phyloP scores from a whole-genome alignment of 306 rosid genomes.

The Prosopis cineraria region DNA sequence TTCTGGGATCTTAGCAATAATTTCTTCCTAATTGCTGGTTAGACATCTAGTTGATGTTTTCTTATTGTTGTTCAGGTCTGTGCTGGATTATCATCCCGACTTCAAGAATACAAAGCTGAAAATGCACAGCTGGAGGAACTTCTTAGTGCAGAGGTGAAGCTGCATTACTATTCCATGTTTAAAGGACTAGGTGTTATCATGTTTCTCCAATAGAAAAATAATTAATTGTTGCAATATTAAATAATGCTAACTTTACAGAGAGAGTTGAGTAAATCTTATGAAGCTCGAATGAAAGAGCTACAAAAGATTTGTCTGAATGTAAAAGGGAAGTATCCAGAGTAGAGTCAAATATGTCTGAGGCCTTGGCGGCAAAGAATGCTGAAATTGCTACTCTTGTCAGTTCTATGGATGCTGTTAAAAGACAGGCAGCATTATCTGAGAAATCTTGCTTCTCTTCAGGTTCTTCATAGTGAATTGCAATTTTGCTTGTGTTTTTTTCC shows the following conservation, averaged over 20 bases:
- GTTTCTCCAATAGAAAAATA: slow-evolving; percentile 29
- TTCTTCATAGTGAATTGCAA: slow-evolving; percentile 38
- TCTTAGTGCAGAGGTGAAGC: slow-evolving; percentile 84
- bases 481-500: slow-evolving; percentile 1
- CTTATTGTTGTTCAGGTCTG: slow-evolving; percentile 67
- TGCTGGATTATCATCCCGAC: slow-evolving; percentile 96
- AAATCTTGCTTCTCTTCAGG: slow-evolving; percentile 92
- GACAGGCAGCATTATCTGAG: slow-evolving; percentile 90
- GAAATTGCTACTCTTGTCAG: slow-evolving; percentile 86
- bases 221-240: slow-evolving; percentile 4
- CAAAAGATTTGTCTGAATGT: slow-evolving; percentile 75
- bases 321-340: slow-evolving; percentile 80
- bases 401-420: slow-evolving; percentile 84
- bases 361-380: slow-evolving; percentile 89
- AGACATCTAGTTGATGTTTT: slow-evolving; percentile 37
- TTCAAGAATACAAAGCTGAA: slow-evolving; percentile 95
- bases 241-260: slow-evolving; percentile 59
- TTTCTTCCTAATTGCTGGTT: slow-evolving; percentile 35
- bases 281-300: slow-evolving; percentile 80
- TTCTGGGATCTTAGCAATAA: slow-evolving; percentile 8
- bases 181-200: slow-evolving; percentile 24
- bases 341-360: slow-evolving; percentile 88
- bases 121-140: slow-evolving; percentile 99
- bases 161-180: slow-evolving; percentile 29
- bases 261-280: slow-evolving; percentile 89